Conservation (phyloP, 805 yeast species). For the Maudiozyma turicensis region DNA sequence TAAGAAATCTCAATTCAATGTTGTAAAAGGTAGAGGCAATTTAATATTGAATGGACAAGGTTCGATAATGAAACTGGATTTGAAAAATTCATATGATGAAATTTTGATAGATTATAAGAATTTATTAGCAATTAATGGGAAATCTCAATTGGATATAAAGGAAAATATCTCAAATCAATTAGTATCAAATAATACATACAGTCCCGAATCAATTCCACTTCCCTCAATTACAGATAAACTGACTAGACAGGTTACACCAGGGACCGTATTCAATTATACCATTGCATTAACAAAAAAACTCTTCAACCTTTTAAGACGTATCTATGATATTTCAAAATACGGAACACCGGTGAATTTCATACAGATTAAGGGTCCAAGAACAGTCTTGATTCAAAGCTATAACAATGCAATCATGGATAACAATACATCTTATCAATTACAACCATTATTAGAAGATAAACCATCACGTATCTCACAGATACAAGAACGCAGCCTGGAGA, state of each 20-base stretch:
- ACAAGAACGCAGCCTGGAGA: neutral
- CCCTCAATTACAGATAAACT: neutral
- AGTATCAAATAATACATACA: neutral
- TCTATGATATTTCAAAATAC: constrained; percentile 9
- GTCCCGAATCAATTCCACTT: neutral
- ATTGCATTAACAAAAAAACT: neutral
- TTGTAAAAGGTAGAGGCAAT: constrained; percentile 27
- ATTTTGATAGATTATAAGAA: constrained; percentile 23
- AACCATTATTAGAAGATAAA: constrained; percentile 3
- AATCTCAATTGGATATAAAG: constrained; percentile 20
- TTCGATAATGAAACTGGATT: constrained; percentile 23
- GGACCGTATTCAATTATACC: neutral
- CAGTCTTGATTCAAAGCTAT: constrained; percentile 23
- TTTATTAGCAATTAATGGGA: constrained; percentile 25
- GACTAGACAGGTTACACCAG: neutral
- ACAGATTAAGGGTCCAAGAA: constrained; percentile 28
- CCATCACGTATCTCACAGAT: neutral
- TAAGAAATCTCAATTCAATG: constrained; percentile 9
- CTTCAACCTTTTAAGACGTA: constrained; percentile 5
- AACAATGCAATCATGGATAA: constrained; percentile 2
- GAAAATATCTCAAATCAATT: constrained; percentile 8
- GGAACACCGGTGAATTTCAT: constrained; percentile 19
- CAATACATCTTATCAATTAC: constrained; percentile 1
- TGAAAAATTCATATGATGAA: constrained; percentile 18
- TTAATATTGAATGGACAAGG: constrained; percentile 12